A percentile compares a stretch with the other conserved stretches of the same genome.
Conservation (phyloP, 2,329 filamentous ascomycete species). For the Zymoseptoria passerinii region DNA sequence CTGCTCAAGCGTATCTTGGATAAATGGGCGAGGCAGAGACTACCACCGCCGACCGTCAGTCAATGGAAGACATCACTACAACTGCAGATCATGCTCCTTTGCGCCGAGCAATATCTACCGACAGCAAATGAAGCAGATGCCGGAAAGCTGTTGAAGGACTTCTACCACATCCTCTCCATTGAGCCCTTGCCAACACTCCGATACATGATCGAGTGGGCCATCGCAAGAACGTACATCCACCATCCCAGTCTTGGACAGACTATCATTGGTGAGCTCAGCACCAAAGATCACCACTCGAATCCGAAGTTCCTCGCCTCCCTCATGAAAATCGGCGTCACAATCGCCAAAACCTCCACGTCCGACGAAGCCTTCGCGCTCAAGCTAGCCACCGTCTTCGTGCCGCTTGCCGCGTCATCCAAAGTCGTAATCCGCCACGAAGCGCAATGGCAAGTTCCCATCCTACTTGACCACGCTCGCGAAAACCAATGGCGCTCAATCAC, state of each 20-base stretch:
- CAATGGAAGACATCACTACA: constrained; percentile 44
- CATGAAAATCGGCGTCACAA: constrained; percentile 40
- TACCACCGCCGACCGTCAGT: constrained; percentile 36
- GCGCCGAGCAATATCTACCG: constrained; percentile 32
- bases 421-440: constrained; percentile 47
- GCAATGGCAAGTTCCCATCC: constrained; percentile 40
- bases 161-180: constrained; percentile 36
- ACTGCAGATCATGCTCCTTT: constrained; percentile 39
- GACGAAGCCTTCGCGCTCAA: constrained; percentile 32
- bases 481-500: constrained; percentile 32
- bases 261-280: constrained; percentile 32
- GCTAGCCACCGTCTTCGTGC: constrained; percentile 36
- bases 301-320: constrained; percentile 41
- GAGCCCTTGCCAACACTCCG: constrained; percentile 42
- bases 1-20: constrained; percentile 32
- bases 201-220: constrained; percentile 41
- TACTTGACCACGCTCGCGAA: constrained; percentile 34
- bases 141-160: constrained; percentile 29
- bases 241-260: constrained; percentile 26
- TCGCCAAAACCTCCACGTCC: constrained; percentile 31
- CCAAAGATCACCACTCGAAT: constrained; percentile 38
- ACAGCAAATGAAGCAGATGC: constrained; percentile 14
- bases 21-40: constrained; percentile 38
- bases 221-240: constrained; percentile 36
- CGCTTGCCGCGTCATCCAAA: constrained; percentile 41